These are phyloP conservation scores for Corniculantispora saksenae DNA, from an alignment of 2,329 filamentous ascomycete species.

Conservation along the genomic window DNA sequence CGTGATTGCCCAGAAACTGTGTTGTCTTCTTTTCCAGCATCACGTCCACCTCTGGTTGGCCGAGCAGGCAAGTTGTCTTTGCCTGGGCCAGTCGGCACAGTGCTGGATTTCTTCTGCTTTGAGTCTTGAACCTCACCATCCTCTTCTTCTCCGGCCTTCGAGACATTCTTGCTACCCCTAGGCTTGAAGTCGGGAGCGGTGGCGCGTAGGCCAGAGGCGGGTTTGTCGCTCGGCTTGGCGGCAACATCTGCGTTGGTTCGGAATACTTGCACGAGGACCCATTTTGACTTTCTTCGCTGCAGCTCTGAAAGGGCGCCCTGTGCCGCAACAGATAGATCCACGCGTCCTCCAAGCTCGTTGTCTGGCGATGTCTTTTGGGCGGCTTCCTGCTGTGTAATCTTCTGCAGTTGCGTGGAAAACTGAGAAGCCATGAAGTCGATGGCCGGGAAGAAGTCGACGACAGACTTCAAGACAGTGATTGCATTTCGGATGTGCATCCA, in stretches of 20 bases:
- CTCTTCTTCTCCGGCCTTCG: slow-evolving; percentile 55
- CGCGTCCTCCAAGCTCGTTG: slow-evolving; percentile 60
- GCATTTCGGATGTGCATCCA: slow-evolving; percentile 99
- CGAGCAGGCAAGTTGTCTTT: slow-evolving; percentile 39
- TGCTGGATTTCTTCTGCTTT: slow-evolving; percentile 32
- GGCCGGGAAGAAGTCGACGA: slow-evolving; percentile 81
- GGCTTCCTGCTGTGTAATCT: slow-evolving; percentile 64
- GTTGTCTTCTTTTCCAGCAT: slow-evolving; percentile 30
- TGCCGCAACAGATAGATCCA: slow-evolving; percentile 75
- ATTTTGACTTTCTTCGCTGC: slow-evolving; percentile 65
- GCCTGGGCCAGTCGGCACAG: slow-evolving; percentile 17
- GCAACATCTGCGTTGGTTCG: slow-evolving; percentile 52
- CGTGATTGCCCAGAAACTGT: slow-evolving; percentile 24
- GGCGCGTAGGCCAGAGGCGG: slow-evolving; percentile 51
- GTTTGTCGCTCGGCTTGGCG: slow-evolving; percentile 33
- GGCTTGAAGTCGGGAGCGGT: slow-evolving; percentile 68
- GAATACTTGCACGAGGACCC: slow-evolving; percentile 76
- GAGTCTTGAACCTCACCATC: slow-evolving; percentile 73
- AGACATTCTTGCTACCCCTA: slow-evolving; percentile 36
- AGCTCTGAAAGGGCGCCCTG: slow-evolving; percentile 71
- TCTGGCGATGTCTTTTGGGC: slow-evolving; percentile 48
- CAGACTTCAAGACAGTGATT: slow-evolving; percentile 81
- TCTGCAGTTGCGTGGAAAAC: slow-evolving; percentile 63
- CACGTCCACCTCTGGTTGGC: slow-evolving; percentile 30
- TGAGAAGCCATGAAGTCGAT: slow-evolving; percentile 83